A percentile compares a stretch with the other conserved stretches of the same genome.
phyloP scores from a whole-genome alignment of 768 basidiomycete species.

The Gymnopilus junonius region DNA sequence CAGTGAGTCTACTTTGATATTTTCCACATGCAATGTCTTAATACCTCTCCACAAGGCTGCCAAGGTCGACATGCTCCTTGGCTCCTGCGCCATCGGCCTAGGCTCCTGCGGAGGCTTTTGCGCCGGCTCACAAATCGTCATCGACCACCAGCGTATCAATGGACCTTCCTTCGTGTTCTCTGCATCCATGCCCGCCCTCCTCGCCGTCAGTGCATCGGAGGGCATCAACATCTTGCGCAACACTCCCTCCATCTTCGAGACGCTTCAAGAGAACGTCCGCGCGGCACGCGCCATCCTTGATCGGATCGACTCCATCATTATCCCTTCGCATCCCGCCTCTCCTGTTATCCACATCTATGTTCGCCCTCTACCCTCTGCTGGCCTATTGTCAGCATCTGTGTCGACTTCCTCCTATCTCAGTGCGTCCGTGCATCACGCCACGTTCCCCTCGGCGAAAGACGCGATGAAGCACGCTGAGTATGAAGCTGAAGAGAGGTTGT shows the following conservation, averaged over 20 bases:
- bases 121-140: constrained; percentile 80
- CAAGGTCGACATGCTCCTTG: constrained; percentile 95
- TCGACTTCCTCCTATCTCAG: constrained; percentile 17
- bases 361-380: constrained; percentile 11
- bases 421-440: constrained; percentile 37
- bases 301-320: constrained; percentile 76
- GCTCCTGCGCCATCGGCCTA: constrained; percentile 85
- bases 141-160: constrained; percentile 97
- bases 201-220: constrained; percentile 87
- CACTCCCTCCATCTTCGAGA: constrained; percentile 73
- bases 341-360: constrained; percentile 81
- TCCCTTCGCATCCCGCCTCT: constrained; percentile 86
- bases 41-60: constrained; percentile 56
- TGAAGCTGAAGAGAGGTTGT: constrained; percentile 71
- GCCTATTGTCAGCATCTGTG: constrained; percentile 25
- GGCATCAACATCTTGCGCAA: constrained; percentile 80
- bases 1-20: constrained; percentile 52
- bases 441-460: constrained; percentile 48
- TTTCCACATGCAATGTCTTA: background rate
- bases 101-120: constrained; percentile 93
- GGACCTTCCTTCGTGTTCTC: constrained; percentile 96
- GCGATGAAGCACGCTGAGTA: constrained; percentile 59
- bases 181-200: constrained; percentile 88
- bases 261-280: constrained; percentile 82
- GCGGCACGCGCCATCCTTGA: constrained; percentile 82